Evolutionary conservation across 176 grass and related monocot genomes (phyloP).

Genomic region (Puya raimondii): DNA sequence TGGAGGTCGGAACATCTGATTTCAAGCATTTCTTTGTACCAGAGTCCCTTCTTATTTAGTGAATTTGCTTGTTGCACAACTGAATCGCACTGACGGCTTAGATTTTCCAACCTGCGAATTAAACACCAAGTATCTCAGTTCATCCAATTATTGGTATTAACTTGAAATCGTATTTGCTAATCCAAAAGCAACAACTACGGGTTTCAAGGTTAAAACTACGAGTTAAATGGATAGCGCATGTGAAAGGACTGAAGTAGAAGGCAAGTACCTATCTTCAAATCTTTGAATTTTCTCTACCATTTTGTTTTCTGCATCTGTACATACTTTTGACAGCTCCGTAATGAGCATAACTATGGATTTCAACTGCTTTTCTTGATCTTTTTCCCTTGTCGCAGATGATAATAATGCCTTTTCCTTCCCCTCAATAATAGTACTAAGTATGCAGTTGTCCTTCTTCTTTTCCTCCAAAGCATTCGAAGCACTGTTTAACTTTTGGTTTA

Average conservation of each 20-base stretch:
- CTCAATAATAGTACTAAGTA: conserved; percentile 24
- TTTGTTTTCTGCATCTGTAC: conserved; percentile 46
- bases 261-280: conserved; percentile 41
- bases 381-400: conserved; percentile 26
- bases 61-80: conserved; percentile 43
- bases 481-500: conserved; percentile 28
- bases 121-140: conserved; percentile 29
- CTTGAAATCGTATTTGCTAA: not conserved
- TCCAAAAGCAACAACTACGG: not conserved
- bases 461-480: conserved; percentile 45
- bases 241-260: not conserved
- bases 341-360: conserved; percentile 48
- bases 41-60: conserved; percentile 63
- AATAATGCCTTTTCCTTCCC: conserved; percentile 15
- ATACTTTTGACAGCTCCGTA: conserved; percentile 59
- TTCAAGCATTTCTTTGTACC: conserved; percentile 68
- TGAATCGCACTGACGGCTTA: conserved; percentile 44
- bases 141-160: conserved; percentile 8
- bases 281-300: conserved; percentile 40
- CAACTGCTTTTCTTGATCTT: conserved; percentile 50
- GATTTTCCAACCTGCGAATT: conserved; percentile 39
- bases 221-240: not conserved
- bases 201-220: not conserved
- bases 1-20: conserved; percentile 52
- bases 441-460: conserved; percentile 31